Evolutionary conservation across 2,329 filamentous ascomycete species (phyloP).

Genomic region (Alternaria rosae): DNA sequence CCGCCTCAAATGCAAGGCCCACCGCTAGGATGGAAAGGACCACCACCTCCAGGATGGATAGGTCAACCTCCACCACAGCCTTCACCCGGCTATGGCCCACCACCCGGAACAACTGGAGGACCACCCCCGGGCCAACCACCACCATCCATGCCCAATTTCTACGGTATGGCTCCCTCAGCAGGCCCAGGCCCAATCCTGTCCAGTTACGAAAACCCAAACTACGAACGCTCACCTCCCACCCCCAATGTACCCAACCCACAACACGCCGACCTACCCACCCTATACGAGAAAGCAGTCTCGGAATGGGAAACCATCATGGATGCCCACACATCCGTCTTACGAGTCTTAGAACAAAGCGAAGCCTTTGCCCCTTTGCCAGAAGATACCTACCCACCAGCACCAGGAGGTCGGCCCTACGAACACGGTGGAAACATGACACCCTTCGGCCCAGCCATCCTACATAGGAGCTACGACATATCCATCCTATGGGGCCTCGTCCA

Average conservation of each 20-base stretch:
- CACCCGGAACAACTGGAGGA: conserved; percentile 8
- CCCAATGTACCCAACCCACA: conserved; percentile 25
- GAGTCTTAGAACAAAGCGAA: conserved; percentile 66
- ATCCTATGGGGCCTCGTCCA: conserved; percentile 89
- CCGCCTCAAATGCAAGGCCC: conserved; percentile 37
- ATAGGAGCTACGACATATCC: conserved; percentile 85
- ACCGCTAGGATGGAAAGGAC: conserved; percentile 30
- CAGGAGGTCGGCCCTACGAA: conserved; percentile 27
- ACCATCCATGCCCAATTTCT: conserved; percentile 56
- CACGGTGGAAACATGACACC: conserved; percentile 62
- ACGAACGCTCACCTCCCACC: conserved; percentile 25
- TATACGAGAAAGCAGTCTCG: conserved; percentile 71
- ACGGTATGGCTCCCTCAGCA: conserved; percentile 58
- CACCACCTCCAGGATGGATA: conserved; percentile 25
- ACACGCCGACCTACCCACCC: conserved; percentile 64
- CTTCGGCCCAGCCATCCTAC: conserved; percentile 82
- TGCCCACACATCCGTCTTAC: conserved; percentile 72
- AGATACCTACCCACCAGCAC: conserved; percentile 68
- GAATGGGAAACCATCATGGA: conserved; percentile 81
- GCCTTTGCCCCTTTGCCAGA: conserved; percentile 78
- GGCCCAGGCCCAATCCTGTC: conserved; percentile 53
- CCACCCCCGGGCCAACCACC: conserved; percentile 23
- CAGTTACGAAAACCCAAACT: conserved; percentile 48
- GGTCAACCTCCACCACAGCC: conserved; percentile 29
- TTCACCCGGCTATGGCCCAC: conserved; percentile 22